Percentiles rank a stretch among this genome's conserved stretches.
These are phyloP conservation scores for Neurospora tetrasperma DNA, from an alignment of 495 filamentous ascomycete genomes.

Conservation along the genomic window DNA sequence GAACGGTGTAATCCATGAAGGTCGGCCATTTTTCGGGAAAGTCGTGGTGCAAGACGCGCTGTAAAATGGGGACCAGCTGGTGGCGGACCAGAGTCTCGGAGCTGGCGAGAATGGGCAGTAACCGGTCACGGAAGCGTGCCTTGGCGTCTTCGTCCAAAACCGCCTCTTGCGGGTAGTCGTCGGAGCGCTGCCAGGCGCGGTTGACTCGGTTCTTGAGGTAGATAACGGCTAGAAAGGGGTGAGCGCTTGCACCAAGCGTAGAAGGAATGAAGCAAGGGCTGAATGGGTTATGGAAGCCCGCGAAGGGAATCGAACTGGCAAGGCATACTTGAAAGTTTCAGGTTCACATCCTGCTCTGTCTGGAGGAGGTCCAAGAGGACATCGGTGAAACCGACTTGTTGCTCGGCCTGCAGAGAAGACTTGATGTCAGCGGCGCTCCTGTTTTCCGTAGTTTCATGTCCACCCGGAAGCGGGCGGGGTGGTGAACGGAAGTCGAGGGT, in stretches of 20 bases:
- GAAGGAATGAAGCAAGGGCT: conserved; percentile 8
- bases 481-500: background rate
- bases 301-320: conserved; percentile 3
- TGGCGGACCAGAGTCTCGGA: conserved; percentile 71
- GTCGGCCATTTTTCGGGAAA: conserved; percentile 90
- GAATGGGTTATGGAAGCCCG: conserved; percentile 3
- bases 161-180: conserved; percentile 55
- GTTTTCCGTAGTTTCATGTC: background rate
- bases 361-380: conserved; percentile 84
- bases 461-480: background rate
- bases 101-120: conserved; percentile 78
- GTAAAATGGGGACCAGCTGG: conserved; percentile 85
- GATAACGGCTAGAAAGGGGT: conserved; percentile 60
- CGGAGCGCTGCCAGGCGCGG: conserved; percentile 73
- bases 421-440: background rate
- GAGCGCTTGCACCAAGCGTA: conserved; percentile 5
- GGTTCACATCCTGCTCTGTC: conserved; percentile 68
- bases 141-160: conserved; percentile 83
- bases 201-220: conserved; percentile 96
- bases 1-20: conserved; percentile 83
- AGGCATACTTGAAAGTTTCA: conserved; percentile 76
- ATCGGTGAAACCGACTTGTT: conserved; percentile 80
- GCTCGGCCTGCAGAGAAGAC: conserved; percentile 60
- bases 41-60: conserved; percentile 91
- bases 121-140: conserved; percentile 68